Base-by-base conservation (phyloP, 768 basidiomycete species). In the Leccinum boreale region DNA sequence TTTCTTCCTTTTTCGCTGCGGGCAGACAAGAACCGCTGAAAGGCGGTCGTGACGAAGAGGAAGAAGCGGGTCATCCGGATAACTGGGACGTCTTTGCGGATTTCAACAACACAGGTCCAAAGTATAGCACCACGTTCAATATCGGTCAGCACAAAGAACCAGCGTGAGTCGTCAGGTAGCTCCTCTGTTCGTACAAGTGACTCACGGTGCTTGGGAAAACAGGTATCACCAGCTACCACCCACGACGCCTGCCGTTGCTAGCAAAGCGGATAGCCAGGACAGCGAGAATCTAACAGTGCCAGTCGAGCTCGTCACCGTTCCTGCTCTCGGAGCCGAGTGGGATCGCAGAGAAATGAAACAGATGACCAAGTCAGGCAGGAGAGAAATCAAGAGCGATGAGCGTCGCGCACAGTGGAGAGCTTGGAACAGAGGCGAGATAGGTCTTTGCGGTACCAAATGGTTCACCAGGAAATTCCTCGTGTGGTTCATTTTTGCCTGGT, bases 271-370 rank as follows among this genome's bases (percentile, higher is more conserved):
- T 26, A 77, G 19, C 3, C 17, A 65, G 11, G 78, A 78, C 50
- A 65, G 10, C 39, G 39, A 42, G 9, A 19, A 42, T 19, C 67
- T 12, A 67, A 70, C 47, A 66, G 62, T 45, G 52, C 73, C 17
- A 55, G 65, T 94, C 23, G 94, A 98, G 73, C 79, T 95, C 71
- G 88, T 96, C 46, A 96, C 94, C 1, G 92, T 97, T 0, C 94
- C 94, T 3, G 90, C 90, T 2, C 79, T 98, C 3, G 94, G 94
- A 19, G 77, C 94, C 0, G 94, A 98, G 75, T 98, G 94, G 94
- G 81, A 81, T 24, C 84, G 85, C 51, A 76, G 81, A 19, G 94
- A 98, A 70, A 73, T 97, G 71, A 81, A 80, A 50, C 81, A 81
- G 36, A 89, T 92, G 83, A 89, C 88, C 1, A 88, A 86, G 66